phyloP scores from a whole-genome alignment of 176 grass and related monocot genomes.

The Musa acuminata region DNA sequence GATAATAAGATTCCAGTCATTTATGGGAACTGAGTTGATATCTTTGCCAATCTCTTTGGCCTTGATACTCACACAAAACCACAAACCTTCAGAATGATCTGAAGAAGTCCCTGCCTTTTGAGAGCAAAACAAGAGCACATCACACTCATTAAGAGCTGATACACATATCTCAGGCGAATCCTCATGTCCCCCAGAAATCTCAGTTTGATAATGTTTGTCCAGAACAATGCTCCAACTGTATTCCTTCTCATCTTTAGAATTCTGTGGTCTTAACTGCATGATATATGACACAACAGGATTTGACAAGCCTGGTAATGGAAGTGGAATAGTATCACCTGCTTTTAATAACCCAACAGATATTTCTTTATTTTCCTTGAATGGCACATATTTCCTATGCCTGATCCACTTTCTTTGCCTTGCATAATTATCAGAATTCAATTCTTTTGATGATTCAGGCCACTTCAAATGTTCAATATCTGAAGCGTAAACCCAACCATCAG shows the following conservation, averaged over 20 bases:
- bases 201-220: slow-evolving; percentile 49
- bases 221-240: slow-evolving; percentile 74
- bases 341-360: slow-evolving; percentile 59
- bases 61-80: slow-evolving; percentile 82
- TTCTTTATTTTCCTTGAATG: slow-evolving; percentile 38
- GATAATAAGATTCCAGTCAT: slow-evolving; percentile 76
- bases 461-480: slow-evolving; percentile 24
- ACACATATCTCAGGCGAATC: slow-evolving; percentile 61
- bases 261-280: slow-evolving; percentile 57
- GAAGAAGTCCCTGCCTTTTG: slow-evolving; percentile 54
- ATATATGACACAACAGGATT: slow-evolving; percentile 43
- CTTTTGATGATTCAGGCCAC: slow-evolving; percentile 19
- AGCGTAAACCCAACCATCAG: slow-evolving; percentile 44
- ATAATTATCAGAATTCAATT: slow-evolving; percentile 6
- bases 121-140: slow-evolving; percentile 73
- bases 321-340: slow-evolving; percentile 51
- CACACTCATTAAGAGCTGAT: slow-evolving; percentile 73
- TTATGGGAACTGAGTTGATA: slow-evolving; percentile 64
- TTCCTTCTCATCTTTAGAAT: slow-evolving; percentile 29
- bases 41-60: slow-evolving; percentile 96
- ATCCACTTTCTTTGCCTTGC: slow-evolving; percentile 38
- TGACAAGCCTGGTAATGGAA: slow-evolving; percentile 61
- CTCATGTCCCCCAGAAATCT: slow-evolving; percentile 32
- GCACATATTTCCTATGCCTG: slow-evolving; percentile 25
- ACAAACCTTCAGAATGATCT: slow-evolving; percentile 39